Evolutionary conservation across 441 rosid genomes (phyloP), one percentile per base, ranked within the genome.

Genomic region (Syzygium malaccense): DNA sequence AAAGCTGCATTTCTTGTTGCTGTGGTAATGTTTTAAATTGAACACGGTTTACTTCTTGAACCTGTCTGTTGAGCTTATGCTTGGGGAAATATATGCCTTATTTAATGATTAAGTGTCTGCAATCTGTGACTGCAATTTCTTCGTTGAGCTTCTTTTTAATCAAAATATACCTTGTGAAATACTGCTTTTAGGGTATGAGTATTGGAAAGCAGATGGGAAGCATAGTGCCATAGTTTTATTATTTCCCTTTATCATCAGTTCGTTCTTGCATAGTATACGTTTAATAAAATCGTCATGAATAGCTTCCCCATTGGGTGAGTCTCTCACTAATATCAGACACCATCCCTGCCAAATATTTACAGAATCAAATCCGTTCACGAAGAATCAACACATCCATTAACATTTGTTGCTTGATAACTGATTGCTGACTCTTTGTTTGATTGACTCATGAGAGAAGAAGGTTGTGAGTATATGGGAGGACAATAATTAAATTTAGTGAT

Each of bases 1-100:
- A 98, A 98, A 94, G 99, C 98, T 78, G 98, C 99, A 89, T 97
- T 97, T 93, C 96, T 98, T 89, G 93, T 95, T 87, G 98, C 98
- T 56, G 98, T 98, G 91, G 99, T 98, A 90, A 95, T 75, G 97
- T 90, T 51, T 30, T 84, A 30, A 26, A 33, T 55, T 10, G 56
- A 55, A 75, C 23, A 48, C 86, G 14, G 14, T 32, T 85, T 85
- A 85, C 64, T 18, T 32, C 18, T 85, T 53, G 37, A 55, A 55
- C 62, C 58, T 85, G 48, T 41, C 41, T 32, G 28, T 33, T 49
- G 64, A 2, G 18, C 60, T 20, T 55, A 41, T 1, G 19, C 64
- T 85, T 55, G 64, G 51, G 28, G 80, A 33, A 10, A 71, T 71
- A 20, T 71, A 71, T 71, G 51, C 17, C 80, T 71, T 71, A 51